Evolutionary conservation across 2,329 filamentous ascomycete species (phyloP), one percentile per base, ranked within the genome.

Genomic region (Huntiella abstrusa): DNA sequence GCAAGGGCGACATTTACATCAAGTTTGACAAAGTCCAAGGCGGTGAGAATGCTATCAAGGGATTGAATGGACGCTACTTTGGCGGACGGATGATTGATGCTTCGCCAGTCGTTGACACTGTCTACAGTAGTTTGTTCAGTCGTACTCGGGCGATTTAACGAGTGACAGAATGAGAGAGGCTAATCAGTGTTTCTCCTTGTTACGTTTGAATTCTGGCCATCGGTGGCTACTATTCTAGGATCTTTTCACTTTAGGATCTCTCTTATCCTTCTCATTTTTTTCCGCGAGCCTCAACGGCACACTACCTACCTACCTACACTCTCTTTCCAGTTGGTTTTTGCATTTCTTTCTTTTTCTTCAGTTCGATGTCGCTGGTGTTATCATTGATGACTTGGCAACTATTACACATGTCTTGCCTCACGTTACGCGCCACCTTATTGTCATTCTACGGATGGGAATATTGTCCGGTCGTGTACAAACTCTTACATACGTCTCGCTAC

Each of bases 21-120:
- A 98, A 98, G 64, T 98, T 98, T 67, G 86, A 94, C 64, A 82
- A 85, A 58, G 83, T 96, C 52, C 77, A 87, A 61, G 88, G 88
- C 56, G 88, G 88, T 60, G 85, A 95, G 65, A 96, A 95, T 60
- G 91, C 91, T 56, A 92, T 96, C 66, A 92, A 93, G 62, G 91
- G 91, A 59, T 76, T 98, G 52, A 96, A 98, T 63, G 91, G 91
- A 58, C 80, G 91, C 60, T 94, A 83, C 64, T 98, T 98, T 64
- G 91, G 85, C 59, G 84, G 84, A 57, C 77, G 80, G 58, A 85
- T 84, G 70, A 93, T 98, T 62, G 88, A 83, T 60, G 91, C 88
- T 56, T 82, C 86, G 53, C 91, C 87, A 62, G 85, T 98, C 66
- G 88, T 96, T 62, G 91, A 98, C 65, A 88, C 88, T 58, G 85